These are phyloP conservation scores for Harrya chromipes DNA, from an alignment of 768 basidiomycete genomes.

Conservation along the genomic window DNA sequence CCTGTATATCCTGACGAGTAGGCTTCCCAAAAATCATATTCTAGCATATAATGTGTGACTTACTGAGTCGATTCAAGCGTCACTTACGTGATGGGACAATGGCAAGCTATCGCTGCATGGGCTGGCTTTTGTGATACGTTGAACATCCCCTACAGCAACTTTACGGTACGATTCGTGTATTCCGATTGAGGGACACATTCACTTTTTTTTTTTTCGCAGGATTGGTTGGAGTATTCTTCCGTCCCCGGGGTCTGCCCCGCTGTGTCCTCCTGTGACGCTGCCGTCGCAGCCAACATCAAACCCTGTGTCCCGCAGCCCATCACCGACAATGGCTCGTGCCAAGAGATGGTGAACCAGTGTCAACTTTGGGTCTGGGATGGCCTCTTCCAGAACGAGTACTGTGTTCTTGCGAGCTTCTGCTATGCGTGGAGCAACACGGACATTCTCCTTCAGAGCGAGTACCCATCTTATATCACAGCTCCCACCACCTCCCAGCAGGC, in stretches of 20 bases:
- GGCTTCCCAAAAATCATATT: not conserved
- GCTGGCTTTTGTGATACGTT: conserved; percentile 18
- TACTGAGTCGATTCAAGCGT: conserved; percentile 9
- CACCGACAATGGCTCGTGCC: conserved; percentile 22
- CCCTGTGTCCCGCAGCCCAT: conserved; percentile 21
- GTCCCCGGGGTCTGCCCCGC: conserved; percentile 19
- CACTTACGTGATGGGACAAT: conserved; percentile 3
- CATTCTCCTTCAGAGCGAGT: conserved; percentile 15
- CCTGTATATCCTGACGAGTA: conserved; percentile 19
- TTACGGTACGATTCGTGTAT: conserved; percentile 8
- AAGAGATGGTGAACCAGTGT: conserved; percentile 15
- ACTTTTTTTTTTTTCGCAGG: conserved; percentile 9
- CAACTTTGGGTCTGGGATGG: conserved; percentile 18
- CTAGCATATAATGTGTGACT: not conserved
- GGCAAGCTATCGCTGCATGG: conserved; percentile 23
- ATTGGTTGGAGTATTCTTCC: conserved; percentile 23
- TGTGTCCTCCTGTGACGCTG: conserved; percentile 11
- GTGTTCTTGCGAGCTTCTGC: conserved; percentile 24
- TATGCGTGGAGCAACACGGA: conserved; percentile 22
- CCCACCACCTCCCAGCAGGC: conserved; percentile 13
- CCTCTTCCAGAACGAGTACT: conserved; percentile 24
- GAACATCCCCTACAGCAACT: conserved; percentile 21
- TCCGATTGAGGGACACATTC: not conserved
- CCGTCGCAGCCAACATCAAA: not conserved
- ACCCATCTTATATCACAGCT: conserved; percentile 4